Evolutionary conservation across 768 basidiomycete species (phyloP).

Genomic region (Harrya chromipes): DNA sequence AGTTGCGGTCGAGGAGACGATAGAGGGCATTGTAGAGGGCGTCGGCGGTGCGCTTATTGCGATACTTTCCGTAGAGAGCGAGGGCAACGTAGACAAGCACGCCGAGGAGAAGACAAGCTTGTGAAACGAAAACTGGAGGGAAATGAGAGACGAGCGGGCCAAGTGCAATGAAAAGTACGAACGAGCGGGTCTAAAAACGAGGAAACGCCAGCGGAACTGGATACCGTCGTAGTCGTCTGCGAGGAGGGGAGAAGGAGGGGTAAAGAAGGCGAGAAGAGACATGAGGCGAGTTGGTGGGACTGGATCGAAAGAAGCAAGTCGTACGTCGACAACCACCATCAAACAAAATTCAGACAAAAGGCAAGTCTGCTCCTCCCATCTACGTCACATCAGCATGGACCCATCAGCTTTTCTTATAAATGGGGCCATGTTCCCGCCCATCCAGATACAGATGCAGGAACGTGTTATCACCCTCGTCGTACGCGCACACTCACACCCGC

Average conservation of each 20-base stretch:
- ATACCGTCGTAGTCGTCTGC: constrained; percentile 66
- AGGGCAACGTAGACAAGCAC: constrained; percentile 55
- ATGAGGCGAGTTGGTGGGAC: not conserved
- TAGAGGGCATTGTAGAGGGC: constrained; percentile 64
- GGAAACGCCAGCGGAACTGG: constrained; percentile 68
- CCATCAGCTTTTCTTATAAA: constrained; percentile 18
- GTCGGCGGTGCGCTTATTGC: constrained; percentile 59
- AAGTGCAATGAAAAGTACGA: constrained; percentile 22
- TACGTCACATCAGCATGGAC: constrained; percentile 20
- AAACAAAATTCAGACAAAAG: constrained; percentile 9
- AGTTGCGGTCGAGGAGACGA: constrained; percentile 63
- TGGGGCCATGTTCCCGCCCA: constrained; percentile 17
- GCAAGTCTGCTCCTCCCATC: constrained; percentile 6
- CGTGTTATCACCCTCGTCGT: constrained; percentile 4
- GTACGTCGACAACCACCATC: constrained; percentile 6
- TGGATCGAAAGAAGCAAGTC: not conserved
- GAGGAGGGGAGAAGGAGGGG: constrained; percentile 6
- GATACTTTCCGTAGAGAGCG: constrained; percentile 56
- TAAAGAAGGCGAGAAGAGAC: constrained; percentile 18
- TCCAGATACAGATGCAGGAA: constrained; percentile 33
- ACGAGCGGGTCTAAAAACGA: constrained; percentile 80
- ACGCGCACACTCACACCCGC: constrained; percentile 2
- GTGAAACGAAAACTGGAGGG: constrained; percentile 57
- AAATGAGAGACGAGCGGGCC: not conserved
- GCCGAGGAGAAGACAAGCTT: constrained; percentile 52